Conservation (phyloP, 2,329 filamentous ascomycete genomes). For the Cordyceps farinosa region DNA sequence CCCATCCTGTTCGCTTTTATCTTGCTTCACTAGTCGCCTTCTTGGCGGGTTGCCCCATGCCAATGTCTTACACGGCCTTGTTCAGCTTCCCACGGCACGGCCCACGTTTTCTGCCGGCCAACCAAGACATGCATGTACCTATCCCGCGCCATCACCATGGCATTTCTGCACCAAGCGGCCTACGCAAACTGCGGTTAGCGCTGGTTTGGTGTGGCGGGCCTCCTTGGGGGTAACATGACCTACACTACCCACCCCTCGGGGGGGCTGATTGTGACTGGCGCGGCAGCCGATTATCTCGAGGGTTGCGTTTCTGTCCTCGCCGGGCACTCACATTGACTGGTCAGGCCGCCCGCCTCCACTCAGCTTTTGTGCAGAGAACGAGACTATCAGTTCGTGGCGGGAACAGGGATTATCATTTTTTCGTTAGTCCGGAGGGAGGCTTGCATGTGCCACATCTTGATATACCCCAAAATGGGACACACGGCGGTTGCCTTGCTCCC, state of each 20-base stretch:
- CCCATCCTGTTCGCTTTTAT: too few species aligned
- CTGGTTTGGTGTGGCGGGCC: neutral
- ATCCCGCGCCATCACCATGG: neutral
- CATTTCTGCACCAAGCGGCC: too few species aligned
- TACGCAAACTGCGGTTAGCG: neutral
- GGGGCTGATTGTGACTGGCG: constrained; percentile 1
- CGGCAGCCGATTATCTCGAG: constrained; percentile 1
- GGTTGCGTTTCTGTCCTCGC: constrained; percentile 11
- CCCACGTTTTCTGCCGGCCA: neutral
- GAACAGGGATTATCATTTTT: neutral
- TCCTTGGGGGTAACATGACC: constrained; percentile 11
- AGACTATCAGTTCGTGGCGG: constrained; percentile 4
- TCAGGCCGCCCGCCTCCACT: constrained; percentile 3
- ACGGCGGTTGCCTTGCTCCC: neutral
- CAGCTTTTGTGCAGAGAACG: neutral
- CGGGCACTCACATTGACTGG: constrained; percentile 10
- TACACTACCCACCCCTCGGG: neutral
- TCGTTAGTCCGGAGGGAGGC: neutral
- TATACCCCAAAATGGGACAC: constrained; percentile 2
- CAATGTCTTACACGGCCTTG: neutral
- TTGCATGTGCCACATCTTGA: constrained; percentile 18
- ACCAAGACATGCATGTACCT: too few species aligned
- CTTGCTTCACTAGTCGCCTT: too few species aligned
- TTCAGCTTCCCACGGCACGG: neutral
- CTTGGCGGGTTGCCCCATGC: neutral